Evolutionary conservation across 163 green algal genomes (phyloP).

Genomic region (Scenedesmus sp.): DNA sequence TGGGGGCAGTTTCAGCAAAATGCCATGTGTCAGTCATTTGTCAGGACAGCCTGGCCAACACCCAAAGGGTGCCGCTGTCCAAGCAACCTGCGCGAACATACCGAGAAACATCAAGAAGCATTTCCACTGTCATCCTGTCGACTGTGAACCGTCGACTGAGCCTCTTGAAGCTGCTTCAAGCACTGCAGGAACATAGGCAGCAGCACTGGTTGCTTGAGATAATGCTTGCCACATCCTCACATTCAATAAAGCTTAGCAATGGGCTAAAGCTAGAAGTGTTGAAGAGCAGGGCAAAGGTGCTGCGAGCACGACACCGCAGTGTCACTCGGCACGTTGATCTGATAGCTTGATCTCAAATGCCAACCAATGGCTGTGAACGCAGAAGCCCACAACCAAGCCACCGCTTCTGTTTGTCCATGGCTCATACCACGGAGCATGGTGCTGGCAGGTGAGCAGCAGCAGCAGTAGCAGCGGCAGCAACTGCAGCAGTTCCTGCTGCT

Average conservation of each 20-base stretch:
- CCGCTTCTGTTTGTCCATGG: conserved; percentile 91
- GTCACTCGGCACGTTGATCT: neutral
- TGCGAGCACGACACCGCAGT: neutral
- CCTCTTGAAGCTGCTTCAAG: neutral
- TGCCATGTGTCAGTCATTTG: neutral
- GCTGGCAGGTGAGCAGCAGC: conserved; percentile 69
- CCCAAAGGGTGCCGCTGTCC: no score
- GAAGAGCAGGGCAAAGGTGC: neutral
- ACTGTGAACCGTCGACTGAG: neutral
- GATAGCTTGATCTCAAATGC: neutral
- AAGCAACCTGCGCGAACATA: neutral
- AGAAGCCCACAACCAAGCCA: conserved; percentile 53
- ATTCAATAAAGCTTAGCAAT: conserved; percentile 9
- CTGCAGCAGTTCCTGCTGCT: neutral
- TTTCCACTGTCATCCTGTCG: neutral
- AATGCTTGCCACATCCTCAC: conserved; percentile 39
- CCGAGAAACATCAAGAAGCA: neutral
- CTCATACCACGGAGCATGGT: conserved; percentile 90
- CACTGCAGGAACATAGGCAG: neutral
- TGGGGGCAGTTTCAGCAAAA: no score
- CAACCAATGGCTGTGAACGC: neutral
- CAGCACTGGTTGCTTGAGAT: neutral
- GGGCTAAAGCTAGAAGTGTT: conserved; percentile 33
- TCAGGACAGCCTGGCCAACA: neutral
- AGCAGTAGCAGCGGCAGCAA: neutral